A percentile compares a stretch with the other conserved stretches of the same genome.
These are phyloP conservation scores for Aurantiochytrium sp. DNA, from an alignment of 108 stramenopile species.

Conservation along the genomic window DNA sequence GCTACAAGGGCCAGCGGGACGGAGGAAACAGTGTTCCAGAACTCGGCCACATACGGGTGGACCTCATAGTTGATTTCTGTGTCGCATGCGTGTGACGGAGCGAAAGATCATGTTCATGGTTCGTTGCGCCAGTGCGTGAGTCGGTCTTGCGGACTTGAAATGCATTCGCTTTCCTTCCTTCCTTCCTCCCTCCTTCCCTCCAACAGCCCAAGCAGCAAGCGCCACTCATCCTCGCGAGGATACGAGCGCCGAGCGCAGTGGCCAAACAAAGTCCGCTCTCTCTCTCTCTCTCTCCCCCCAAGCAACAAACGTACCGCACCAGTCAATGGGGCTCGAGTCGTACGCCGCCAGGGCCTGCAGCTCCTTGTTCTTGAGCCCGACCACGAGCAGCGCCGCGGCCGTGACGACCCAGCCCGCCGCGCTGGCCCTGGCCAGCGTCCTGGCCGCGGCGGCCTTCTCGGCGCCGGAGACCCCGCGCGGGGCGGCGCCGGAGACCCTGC, in stretches of 20 bases:
- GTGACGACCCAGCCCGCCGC: not conserved
- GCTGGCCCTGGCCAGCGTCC: not conserved
- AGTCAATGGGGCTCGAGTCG: slow-evolving; percentile 9
- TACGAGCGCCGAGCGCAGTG: no score
- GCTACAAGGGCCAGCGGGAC: not conserved
- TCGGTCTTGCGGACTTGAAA: no score
- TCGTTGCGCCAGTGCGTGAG: no score
- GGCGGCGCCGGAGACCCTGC: no score
- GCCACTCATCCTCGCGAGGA: no score
- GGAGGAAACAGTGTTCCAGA: not conserved
- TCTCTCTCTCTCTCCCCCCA: not conserved
- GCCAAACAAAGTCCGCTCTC: no score
- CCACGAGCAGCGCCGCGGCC: not conserved
- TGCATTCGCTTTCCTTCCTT: not conserved
- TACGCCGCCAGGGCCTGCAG: not conserved
- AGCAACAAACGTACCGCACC: not conserved
- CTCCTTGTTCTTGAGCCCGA: not conserved
- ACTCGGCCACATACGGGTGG: not conserved
- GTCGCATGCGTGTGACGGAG: not conserved
- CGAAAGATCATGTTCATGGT: not conserved
- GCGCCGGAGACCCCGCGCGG: no score
- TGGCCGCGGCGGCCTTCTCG: no score
- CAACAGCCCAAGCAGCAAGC: no score
- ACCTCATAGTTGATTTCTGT: slow-evolving; percentile 11
- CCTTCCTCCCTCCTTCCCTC: not conserved